These are phyloP conservation scores for Cystobasidium ongulense DNA, from an alignment of 768 basidiomycete species.

Conservation along the genomic window DNA sequence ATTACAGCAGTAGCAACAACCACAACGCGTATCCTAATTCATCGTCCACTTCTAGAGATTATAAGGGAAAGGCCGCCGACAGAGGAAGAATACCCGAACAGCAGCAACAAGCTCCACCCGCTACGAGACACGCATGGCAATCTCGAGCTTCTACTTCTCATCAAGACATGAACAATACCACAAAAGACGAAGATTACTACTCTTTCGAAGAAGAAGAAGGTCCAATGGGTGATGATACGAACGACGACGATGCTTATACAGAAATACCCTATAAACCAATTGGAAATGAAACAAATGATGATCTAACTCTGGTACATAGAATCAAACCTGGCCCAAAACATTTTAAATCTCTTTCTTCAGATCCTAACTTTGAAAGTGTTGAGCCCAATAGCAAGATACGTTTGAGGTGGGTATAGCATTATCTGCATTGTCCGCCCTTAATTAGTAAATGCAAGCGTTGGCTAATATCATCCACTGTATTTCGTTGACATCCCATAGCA, in stretches of 20 bases:
- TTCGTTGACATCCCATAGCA: slow-evolving; percentile 21
- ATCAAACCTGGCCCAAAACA: slow-evolving; percentile 70
- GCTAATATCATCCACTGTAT: neutral
- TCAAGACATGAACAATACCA: neutral
- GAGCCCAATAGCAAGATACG: slow-evolving; percentile 89
- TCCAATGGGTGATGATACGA: neutral
- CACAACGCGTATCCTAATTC: neutral
- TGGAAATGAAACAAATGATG: slow-evolving; percentile 27
- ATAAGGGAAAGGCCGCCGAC: neutral
- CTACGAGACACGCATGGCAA: neutral
- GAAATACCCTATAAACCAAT: neutral
- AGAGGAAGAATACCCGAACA: neutral
- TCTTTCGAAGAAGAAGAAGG: neutral
- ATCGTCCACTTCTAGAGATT: neutral
- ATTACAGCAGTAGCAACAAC: neutral
- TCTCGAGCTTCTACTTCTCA: neutral
- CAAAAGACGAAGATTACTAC: neutral
- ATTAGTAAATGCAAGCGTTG: too few species aligned
- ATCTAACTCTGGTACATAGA: slow-evolving; percentile 58
- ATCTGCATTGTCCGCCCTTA: too few species aligned
- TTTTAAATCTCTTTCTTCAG: slow-evolving; percentile 61
- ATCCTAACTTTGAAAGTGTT: slow-evolving; percentile 64
- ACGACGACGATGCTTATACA: neutral
- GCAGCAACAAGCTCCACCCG: neutral
- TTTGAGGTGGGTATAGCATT: slow-evolving; percentile 56